Conservation (phyloP, 805 yeast species). For the Scheffersomyces coipomensis region DNA sequence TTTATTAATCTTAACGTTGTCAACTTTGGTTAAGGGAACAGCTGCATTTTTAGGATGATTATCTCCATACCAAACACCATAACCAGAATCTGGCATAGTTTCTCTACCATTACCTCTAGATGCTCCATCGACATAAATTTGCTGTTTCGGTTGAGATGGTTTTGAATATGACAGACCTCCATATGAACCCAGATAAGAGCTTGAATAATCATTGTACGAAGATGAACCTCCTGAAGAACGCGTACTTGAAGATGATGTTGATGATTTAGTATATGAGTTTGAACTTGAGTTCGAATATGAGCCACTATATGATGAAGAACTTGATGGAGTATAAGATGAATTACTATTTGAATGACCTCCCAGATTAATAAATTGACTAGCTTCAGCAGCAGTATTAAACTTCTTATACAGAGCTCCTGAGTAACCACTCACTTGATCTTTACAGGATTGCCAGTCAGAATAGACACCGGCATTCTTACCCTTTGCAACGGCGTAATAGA, state of each 20-base stretch:
- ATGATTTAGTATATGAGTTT: not conserved
- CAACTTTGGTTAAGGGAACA: constrained; percentile 42
- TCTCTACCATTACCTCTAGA: constrained; percentile 55
- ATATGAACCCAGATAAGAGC: not conserved
- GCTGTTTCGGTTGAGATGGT: not conserved
- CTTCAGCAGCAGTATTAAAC: constrained; percentile 49
- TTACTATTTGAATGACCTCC: constrained; percentile 15
- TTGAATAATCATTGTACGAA: too few relatives aligned
- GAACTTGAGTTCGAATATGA: not conserved
- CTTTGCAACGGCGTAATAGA: constrained; percentile 38
- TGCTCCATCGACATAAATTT: constrained; percentile 79
- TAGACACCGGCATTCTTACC: constrained; percentile 53
- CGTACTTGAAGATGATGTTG: not conserved
- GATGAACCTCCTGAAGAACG: not conserved
- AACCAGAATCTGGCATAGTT: constrained; percentile 50
- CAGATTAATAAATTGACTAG: constrained; percentile 39
- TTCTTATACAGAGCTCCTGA: constrained; percentile 57
- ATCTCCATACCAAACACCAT: constrained; percentile 71
- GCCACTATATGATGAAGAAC: not conserved
- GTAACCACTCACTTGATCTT: constrained; percentile 52
- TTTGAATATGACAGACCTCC: not conserved
- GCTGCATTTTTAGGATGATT: constrained; percentile 54
- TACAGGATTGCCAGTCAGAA: constrained; percentile 57
- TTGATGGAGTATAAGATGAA: not conserved
- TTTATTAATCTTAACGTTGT: constrained; percentile 10